A percentile compares a stretch with the other conserved stretches of the same genome.
Conservation (phyloP, 257 asterid species). For the Scutellaria barbata region DNA sequence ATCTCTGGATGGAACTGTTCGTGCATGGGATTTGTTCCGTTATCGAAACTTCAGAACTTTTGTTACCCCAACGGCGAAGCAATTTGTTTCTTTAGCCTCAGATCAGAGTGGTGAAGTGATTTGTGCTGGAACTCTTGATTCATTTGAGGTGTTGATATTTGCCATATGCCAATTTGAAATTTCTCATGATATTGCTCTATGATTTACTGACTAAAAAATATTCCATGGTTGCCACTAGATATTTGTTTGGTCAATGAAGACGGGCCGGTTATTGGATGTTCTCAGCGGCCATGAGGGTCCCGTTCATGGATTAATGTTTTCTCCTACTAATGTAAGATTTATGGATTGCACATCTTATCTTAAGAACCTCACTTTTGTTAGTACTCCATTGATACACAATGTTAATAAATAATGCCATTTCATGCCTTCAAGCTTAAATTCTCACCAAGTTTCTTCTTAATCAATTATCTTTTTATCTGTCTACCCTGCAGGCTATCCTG, state of each 20-base stretch:
- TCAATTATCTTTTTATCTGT: conserved; percentile 5
- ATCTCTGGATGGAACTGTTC: conserved; percentile 97
- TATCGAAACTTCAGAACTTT: conserved; percentile 93
- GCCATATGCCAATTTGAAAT: conserved; percentile 29
- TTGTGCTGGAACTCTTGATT: conserved; percentile 98
- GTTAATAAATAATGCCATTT: conserved; percentile 11
- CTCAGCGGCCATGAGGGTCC: conserved; percentile 99
- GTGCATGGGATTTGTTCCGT: conserved; percentile 98
- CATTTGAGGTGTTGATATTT: conserved; percentile 76
- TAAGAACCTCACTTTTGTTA: neutral
- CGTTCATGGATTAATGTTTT: conserved; percentile 94
- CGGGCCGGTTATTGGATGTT: conserved; percentile 86
- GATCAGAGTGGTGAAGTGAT: conserved; percentile 98
- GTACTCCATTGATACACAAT: neutral
- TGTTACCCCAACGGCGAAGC: conserved; percentile 91
- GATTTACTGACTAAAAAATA: conserved; percentile 40
- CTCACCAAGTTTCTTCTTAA: neutral
- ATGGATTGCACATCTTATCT: conserved; percentile 5
- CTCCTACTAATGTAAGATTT: conserved; percentile 80
- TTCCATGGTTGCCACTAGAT: conserved; percentile 50
- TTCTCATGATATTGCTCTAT: conserved; percentile 26
- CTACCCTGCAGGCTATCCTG: conserved; percentile 61
- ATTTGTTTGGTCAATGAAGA: conserved; percentile 99
- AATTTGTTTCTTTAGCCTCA: conserved; percentile 88
- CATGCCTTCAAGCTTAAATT: conserved; percentile 12